Evolutionary conservation across 2,329 filamentous ascomycete species (phyloP).

Genomic region (Sordariomycetes sp.): DNA sequence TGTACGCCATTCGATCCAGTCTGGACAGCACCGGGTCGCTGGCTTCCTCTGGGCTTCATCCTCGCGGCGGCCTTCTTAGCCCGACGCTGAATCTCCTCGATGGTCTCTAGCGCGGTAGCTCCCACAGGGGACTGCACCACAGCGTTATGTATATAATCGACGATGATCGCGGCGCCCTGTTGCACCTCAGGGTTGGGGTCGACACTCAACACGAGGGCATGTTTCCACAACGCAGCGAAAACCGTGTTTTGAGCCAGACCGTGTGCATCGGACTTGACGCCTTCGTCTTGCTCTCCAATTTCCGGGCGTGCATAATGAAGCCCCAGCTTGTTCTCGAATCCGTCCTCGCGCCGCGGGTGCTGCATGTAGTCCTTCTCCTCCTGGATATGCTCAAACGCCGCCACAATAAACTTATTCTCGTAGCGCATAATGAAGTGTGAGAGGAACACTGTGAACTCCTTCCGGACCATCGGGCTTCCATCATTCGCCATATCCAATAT

Average conservation of each 20-base stretch:
- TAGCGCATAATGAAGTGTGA: slow-evolving; percentile 85
- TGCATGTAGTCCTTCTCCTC: slow-evolving; percentile 65
- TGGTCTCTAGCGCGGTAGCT: slow-evolving; percentile 52
- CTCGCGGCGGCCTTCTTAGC: slow-evolving; percentile 31
- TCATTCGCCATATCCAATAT: slow-evolving; percentile 87
- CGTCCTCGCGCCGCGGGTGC: slow-evolving; percentile 40
- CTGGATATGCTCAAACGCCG: slow-evolving; percentile 77
- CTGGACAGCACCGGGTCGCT: slow-evolving; percentile 27
- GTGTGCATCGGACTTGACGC: slow-evolving; percentile 40
- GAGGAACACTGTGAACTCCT: slow-evolving; percentile 85
- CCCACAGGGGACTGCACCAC: slow-evolving; percentile 69
- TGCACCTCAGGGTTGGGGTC: slow-evolving; percentile 93
- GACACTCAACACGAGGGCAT: slow-evolving; percentile 77
- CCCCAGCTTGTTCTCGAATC: slow-evolving; percentile 46
- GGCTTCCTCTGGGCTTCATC: slow-evolving; percentile 24
- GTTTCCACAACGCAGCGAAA: slow-evolving; percentile 89
- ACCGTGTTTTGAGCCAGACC: slow-evolving; percentile 74
- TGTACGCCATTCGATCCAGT: slow-evolving; percentile 19
- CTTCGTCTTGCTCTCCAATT: slow-evolving; percentile 42
- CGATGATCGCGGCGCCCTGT: slow-evolving; percentile 67
- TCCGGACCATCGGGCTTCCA: slow-evolving; percentile 85
- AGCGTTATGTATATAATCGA: slow-evolving; percentile 72
- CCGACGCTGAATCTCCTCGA: slow-evolving; percentile 56
- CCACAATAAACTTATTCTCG: slow-evolving; percentile 82
- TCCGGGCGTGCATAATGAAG: slow-evolving; percentile 46